Evolutionary conservation across 768 basidiomycete genomes (phyloP), one percentile per base, ranked within the genome.

Genomic region (Lactarius quietus): DNA sequence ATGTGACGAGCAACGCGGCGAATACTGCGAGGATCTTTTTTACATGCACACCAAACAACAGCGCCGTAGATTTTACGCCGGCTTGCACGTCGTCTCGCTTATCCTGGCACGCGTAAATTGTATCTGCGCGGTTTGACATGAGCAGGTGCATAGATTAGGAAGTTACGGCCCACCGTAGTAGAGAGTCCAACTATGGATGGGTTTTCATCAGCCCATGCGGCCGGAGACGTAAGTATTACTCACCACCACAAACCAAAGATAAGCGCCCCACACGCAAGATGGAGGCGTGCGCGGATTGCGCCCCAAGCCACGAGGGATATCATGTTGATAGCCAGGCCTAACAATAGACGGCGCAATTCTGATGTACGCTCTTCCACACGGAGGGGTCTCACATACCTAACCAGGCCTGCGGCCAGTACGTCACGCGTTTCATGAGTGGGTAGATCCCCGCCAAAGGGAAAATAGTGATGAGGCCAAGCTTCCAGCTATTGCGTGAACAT

Each of bases 101-200:
- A 72, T 87, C 86, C 77, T 83, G 77, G 70, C 84, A 84, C 6
- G 84, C 86, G 70, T 88, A 88, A 65, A 86, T 84, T 1, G 85
- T 84, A 71, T 88, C 83, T 71, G 73, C 54, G 81, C 71, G 35
- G 78, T 76, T 79, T 79, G 38, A 76, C 64, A 43, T 7, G 15
- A 38, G 20, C 23, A 23, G n/a, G 35, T 36, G 23, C 8, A 10
- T 20, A 3, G 14, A 29, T 8, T 8, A 10, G 48, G n/a, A 23
- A n/a, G n/a, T 6, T 20, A 28, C 28, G 36, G 9, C 55, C 28
- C 29, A 56, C 52, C 64, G 33, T 57, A 65, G 73, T 45, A 77
- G 23, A 61, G 48, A 29, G 68, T 61, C 64, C 63, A 70, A 23
- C 62, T 59, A 26, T 6, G 8, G 5, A 39, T 3, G 41, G 1